Conservation (phyloP, 257 asterid species). For the Eucommia ulmoides region DNA sequence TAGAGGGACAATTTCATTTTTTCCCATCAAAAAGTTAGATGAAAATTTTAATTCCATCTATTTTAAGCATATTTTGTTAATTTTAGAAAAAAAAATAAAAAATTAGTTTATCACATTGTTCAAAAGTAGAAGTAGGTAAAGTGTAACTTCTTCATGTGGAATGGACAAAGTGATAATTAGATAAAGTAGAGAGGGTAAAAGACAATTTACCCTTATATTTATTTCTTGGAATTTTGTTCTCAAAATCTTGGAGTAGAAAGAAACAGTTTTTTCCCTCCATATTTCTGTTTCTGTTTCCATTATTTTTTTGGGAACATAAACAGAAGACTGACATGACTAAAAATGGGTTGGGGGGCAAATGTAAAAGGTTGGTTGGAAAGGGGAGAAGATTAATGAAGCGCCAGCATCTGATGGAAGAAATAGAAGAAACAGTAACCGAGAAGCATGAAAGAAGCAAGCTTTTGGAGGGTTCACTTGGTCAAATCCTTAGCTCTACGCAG, state of each 20-base stretch:
- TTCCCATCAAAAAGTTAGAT: too few relatives aligned
- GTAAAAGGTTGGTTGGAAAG: slow-evolving; percentile 38
- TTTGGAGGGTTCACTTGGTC: slow-evolving; percentile 61
- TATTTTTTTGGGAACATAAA: background rate
- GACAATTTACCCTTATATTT: too few relatives aligned
- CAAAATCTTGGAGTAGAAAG: background rate
- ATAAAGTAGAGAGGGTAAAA: too few relatives aligned
- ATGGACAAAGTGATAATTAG: too few relatives aligned
- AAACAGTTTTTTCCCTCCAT: background rate
- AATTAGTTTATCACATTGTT: too few relatives aligned
- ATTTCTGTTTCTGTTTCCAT: background rate
- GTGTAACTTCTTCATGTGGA: too few relatives aligned
- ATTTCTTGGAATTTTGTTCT: too few relatives aligned
- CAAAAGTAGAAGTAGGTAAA: too few relatives aligned
- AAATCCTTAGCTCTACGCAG: slow-evolving; percentile 60
- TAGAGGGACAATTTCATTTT: too few relatives aligned
- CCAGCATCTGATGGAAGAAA: slow-evolving; percentile 54
- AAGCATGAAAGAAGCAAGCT: slow-evolving; percentile 46
- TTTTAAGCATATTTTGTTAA: too few relatives aligned
- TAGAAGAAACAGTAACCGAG: slow-evolving; percentile 59
- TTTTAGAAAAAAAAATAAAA: too few relatives aligned
- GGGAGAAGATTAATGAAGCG: slow-evolving; percentile 63
- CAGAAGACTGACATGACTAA: background rate
- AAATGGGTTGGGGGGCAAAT: background rate
- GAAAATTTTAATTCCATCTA: too few relatives aligned